Percentiles rank a stretch among this genome's conserved stretches.
phyloP scores from a whole-genome alignment of 2,329 filamentous ascomycete genomes.

The Penicillium sp. region DNA sequence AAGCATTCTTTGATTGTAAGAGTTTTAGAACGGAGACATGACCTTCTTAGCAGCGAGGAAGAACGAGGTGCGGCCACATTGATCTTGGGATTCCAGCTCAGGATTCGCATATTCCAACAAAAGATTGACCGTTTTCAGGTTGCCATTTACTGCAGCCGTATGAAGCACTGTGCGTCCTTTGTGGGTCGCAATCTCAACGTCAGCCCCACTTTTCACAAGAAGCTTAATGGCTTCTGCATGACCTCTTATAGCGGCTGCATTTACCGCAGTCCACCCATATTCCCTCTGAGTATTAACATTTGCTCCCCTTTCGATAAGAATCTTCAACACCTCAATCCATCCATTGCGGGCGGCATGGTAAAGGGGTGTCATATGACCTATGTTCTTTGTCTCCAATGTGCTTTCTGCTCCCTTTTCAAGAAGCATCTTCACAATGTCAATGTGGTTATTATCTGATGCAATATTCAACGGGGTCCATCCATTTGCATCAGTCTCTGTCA shows the following conservation, averaged over 20 bases:
- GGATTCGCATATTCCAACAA: not conserved
- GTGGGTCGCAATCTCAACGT: not conserved
- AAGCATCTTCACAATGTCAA: not conserved
- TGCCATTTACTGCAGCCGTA: not conserved
- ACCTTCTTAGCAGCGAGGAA: not conserved
- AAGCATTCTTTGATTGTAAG: not conserved
- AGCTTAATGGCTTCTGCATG: not conserved
- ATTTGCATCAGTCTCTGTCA: not conserved
- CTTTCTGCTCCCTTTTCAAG: not conserved
- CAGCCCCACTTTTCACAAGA: not conserved
- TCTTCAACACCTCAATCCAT: not conserved
- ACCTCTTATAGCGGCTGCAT: not conserved
- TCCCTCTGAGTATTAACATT: not conserved
- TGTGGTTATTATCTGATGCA: not conserved
- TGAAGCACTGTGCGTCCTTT: not conserved
- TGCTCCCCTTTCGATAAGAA: conserved; percentile 1
- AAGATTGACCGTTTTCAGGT: not conserved
- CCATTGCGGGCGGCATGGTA: not conserved
- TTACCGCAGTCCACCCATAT: not conserved
- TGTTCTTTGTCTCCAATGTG: not conserved
- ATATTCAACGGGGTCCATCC: not conserved
- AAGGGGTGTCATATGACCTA: not conserved
- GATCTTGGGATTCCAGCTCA: not conserved
- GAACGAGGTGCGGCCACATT: not conserved
- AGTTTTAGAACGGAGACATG: not conserved